Evolutionary conservation across 179 eudicot species (phyloP).

Genomic region (Beta macrorhiza): DNA sequence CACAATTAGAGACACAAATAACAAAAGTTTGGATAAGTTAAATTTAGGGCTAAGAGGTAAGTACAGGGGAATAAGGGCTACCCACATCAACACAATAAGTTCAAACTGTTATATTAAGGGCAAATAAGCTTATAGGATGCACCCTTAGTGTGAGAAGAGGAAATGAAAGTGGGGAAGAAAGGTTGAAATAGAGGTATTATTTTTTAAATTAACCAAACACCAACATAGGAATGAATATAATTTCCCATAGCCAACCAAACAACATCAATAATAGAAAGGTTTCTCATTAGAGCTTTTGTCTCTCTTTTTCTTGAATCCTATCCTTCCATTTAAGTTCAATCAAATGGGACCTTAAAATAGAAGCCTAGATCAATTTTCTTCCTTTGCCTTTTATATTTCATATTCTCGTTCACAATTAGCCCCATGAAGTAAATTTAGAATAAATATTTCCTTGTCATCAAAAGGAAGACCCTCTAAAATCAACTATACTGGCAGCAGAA

Average conservation of each 20-base stretch:
- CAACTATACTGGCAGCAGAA: neutral
- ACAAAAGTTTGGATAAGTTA: too few relatives aligned
- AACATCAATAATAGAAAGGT: neutral
- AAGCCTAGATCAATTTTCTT: too few relatives aligned
- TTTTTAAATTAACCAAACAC: neutral
- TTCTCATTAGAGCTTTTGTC: too few relatives aligned
- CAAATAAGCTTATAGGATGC: too few relatives aligned
- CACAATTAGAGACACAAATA: too few relatives aligned
- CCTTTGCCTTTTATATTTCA: neutral
- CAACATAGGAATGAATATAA: neutral
- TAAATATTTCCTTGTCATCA: neutral
- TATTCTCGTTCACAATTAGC: neutral
- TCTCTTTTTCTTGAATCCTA: too few relatives aligned
- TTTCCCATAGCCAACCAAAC: neutral
- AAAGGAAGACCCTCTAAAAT: neutral
- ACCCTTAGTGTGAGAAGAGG: neutral
- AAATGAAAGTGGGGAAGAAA: neutral
- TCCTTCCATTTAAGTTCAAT: too few relatives aligned
- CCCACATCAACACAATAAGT: too few relatives aligned
- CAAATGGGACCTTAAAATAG: neutral
- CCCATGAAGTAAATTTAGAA: neutral
- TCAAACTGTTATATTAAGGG: too few relatives aligned
- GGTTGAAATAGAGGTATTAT: neutral
- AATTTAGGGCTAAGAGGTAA: too few relatives aligned
- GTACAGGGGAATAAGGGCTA: too few relatives aligned